Percentiles rank a stretch among this genome's conserved stretches.
phyloP scores from a whole-genome alignment of 2,329 filamentous ascomycete genomes.

The Pestalotiopsis sp. region DNA sequence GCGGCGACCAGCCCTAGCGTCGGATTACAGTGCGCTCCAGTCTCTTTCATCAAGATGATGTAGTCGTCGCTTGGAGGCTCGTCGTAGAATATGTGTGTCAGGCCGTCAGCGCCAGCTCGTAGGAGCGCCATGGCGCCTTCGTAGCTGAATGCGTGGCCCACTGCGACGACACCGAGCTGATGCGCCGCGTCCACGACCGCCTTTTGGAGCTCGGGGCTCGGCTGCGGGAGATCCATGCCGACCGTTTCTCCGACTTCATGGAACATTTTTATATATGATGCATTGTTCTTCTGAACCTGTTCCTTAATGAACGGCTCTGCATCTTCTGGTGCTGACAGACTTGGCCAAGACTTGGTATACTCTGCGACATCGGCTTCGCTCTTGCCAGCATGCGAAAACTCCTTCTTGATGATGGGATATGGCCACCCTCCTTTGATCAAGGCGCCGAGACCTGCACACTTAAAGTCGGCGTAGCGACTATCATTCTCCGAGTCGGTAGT shows the following conservation, averaged over 20 bases:
- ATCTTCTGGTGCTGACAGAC: background rate
- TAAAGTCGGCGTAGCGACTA: conserved; percentile 42
- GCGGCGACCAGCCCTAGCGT: conserved; percentile 13
- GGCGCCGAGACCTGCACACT: conserved; percentile 49
- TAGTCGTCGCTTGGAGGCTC: conserved; percentile 25
- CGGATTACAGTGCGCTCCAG: background rate
- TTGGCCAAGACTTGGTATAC: background rate
- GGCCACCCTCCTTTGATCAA: conserved; percentile 57
- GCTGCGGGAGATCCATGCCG: conserved; percentile 38
- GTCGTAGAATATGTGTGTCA: conserved; percentile 35
- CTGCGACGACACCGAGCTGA: conserved; percentile 24
- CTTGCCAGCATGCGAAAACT: conserved; percentile 15
- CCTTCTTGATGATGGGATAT: conserved; percentile 30
- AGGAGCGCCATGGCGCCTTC: conserved; percentile 31
- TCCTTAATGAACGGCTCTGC: background rate
- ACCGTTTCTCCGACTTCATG: conserved; percentile 48
- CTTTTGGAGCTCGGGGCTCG: conserved; percentile 45
- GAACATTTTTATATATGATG: conserved; percentile 55
- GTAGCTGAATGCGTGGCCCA: conserved; percentile 30
- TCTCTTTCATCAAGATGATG: conserved; percentile 15
- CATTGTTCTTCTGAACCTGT: conserved; percentile 31
- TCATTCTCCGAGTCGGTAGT: background rate
- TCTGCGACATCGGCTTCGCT: background rate
- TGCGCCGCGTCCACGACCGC: conserved; percentile 42
- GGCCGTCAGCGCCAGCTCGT: conserved; percentile 29